Evolutionary conservation across 495 filamentous ascomycete species (phyloP), one percentile per base, ranked within the genome.

Genomic region (Antarctomyces pellizariae): DNA sequence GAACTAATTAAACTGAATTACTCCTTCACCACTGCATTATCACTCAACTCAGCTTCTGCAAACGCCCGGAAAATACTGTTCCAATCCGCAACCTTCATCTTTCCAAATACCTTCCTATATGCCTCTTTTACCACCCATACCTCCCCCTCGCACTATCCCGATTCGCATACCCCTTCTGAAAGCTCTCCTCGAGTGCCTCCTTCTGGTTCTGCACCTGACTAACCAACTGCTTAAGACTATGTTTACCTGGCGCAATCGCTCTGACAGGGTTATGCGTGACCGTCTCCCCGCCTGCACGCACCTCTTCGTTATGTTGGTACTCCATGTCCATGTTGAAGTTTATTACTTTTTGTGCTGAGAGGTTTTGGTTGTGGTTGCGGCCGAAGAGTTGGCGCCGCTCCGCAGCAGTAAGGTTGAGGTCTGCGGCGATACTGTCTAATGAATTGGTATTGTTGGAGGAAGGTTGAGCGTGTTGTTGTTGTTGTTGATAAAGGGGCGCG

Each of bases 291-390:
- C 62, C 45, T 8, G 69, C 64, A 2, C 80, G 67, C 17, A 86
- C 47, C 25, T 52, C 53, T 47, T 84, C 71, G 47, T 93, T 93
- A 30, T 70, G 61, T 9, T 57, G 64, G 50, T 93, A 93, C 47
- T 93, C 82, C 27, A 49, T 45, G 44, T 80, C 78, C 20, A 75
- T 84, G 48, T 83, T 74, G 67, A 93, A 90, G 32, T 67, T 73
- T 24, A 77, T 49, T 5, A 90, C 53, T 13, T 50, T 57, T 26
- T 30, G 47, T 4, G 49, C 48, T 20, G 49, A 36, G n/a, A 40
- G 39, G 6, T 44, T 29, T 22, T 37, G 43, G 7, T 27, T 24
- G 42, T 46, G 46, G 29, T 53, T 46, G 3, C 82, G 71, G 14
- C 82, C 82, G 33, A 92, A 76, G 6, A 92, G 67, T 33, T 84